Percentiles rank a stretch among this genome's conserved stretches.
Conservation (phyloP, 208 protist genomes). For the Borovskyia barvae region DNA sequence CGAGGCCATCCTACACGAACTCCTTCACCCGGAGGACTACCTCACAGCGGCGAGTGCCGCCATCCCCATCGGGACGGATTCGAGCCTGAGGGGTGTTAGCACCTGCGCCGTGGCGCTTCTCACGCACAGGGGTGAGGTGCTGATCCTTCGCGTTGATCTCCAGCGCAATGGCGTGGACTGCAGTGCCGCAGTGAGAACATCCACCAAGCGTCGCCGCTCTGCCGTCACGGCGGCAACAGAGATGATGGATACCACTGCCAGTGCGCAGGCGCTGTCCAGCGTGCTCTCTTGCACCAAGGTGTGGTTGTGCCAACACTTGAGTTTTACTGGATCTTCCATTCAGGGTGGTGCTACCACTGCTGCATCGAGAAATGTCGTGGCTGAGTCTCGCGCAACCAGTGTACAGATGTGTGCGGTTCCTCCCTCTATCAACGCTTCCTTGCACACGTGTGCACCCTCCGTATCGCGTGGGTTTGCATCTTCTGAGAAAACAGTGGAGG, state of each 20-base stretch:
- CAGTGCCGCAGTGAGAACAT: no score
- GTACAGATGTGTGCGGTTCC: constrained; percentile 19
- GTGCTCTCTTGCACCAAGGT: not conserved
- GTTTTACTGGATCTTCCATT: constrained; percentile 2
- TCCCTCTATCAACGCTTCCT: not conserved
- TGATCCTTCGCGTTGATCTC: constrained; percentile 17
- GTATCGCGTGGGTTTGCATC: no score
- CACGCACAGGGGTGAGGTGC: constrained; percentile 13
- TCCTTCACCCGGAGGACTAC: constrained; percentile 23
- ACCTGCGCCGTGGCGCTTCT: constrained; percentile 16
- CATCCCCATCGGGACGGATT: not conserved
- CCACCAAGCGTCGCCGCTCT: no score
- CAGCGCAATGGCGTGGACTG: no score
- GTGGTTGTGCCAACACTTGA: constrained; percentile 8
- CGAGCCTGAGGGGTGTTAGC: no score
- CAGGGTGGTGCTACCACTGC: not conserved
- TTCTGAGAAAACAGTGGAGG: no score
- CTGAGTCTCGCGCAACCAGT: constrained; percentile 2
- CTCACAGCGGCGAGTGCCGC: constrained; percentile 21
- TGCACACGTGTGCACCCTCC: no score
- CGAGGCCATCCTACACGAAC: constrained; percentile 2
- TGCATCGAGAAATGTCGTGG: not conserved
- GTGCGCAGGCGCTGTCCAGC: not conserved
- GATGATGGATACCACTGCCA: no score
- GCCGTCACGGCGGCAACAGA: no score